Conservation (phyloP, 2,329 filamentous ascomycete species). For the Berkeleyomyces basicola region DNA sequence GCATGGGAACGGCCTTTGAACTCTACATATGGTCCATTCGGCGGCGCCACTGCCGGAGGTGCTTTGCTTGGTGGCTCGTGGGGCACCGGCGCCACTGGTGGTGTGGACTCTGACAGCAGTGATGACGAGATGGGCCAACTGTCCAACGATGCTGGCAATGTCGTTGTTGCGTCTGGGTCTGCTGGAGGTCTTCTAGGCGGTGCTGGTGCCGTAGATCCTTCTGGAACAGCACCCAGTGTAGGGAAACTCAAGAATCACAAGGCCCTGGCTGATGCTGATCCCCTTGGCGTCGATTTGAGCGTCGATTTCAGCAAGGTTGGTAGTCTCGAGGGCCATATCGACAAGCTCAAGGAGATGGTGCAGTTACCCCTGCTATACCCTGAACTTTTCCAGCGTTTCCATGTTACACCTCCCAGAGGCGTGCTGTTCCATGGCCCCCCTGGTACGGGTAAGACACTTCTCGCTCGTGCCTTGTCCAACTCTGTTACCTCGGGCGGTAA, state of each 20-base stretch:
- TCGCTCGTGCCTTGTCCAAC: constrained; percentile 82
- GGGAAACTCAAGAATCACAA: constrained; percentile 91
- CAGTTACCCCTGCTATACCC: constrained; percentile 86
- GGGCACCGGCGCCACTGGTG: constrained; percentile 56
- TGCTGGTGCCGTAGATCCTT: constrained; percentile 21
- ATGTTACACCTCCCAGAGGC: constrained; percentile 84
- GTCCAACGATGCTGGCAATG: constrained; percentile 37
- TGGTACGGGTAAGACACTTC: constrained; percentile 93
- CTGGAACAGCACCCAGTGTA: constrained; percentile 49
- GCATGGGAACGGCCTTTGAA: constrained; percentile 69
- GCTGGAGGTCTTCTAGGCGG: constrained; percentile 30
- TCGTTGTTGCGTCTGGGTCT: constrained; percentile 43
- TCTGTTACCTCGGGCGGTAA: constrained; percentile 75
- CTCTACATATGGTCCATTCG: constrained; percentile 84
- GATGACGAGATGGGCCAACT: constrained; percentile 72
- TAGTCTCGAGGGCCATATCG: constrained; percentile 82
- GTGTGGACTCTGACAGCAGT: constrained; percentile 86
- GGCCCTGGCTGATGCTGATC: constrained; percentile 81
- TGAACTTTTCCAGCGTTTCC: constrained; percentile 79
- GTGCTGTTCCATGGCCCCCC: constrained; percentile 95
- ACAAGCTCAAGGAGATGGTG: constrained; percentile 98
- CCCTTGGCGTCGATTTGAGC: constrained; percentile 78
- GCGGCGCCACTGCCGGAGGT: constrained; percentile 58
- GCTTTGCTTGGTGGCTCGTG: constrained; percentile 60
- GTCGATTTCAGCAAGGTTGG: constrained; percentile 92